Conservation (phyloP, 805 yeast genomes). For the Zygoascus tannicola region DNA sequence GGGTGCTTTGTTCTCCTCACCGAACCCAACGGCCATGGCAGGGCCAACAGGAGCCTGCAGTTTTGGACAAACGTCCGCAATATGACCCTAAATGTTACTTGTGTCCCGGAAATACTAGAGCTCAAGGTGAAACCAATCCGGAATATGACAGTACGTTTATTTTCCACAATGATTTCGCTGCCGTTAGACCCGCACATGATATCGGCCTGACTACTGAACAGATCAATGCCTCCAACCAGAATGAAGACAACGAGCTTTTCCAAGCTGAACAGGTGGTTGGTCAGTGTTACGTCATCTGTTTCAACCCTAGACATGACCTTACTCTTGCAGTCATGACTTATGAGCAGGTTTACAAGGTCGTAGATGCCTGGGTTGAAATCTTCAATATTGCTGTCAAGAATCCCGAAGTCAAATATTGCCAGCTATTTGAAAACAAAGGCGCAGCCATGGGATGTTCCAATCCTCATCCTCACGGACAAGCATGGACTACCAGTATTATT, state of each 20-base stretch:
- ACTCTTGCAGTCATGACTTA: conserved; percentile 54
- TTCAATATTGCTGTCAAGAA: conserved; percentile 36
- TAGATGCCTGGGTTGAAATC: conserved; percentile 51
- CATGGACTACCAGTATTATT: conserved; percentile 58
- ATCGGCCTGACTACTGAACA: conserved; percentile 17
- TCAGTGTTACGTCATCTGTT: conserved; percentile 62
- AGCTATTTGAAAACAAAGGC: conserved; percentile 71
- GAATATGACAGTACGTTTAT: conserved; percentile 47
- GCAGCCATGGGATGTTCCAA: conserved; percentile 76
- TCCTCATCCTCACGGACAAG: conserved; percentile 78
- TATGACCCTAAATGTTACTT: conserved; percentile 61
- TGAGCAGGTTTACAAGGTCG: conserved; percentile 38
- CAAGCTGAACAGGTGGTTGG: conserved; percentile 54
- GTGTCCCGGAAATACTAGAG: conserved; percentile 63
- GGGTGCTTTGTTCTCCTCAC: conserved; percentile 69
- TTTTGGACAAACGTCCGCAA: conserved; percentile 36
- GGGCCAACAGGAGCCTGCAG: conserved; percentile 53
- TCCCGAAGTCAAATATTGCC: conserved; percentile 45
- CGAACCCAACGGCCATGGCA: conserved; percentile 75
- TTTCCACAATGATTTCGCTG: conserved; percentile 63
- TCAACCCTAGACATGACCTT: conserved; percentile 58
- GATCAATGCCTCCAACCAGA: conserved; percentile 5
- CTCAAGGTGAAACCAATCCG: conserved; percentile 53
- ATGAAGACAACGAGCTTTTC: conserved; percentile 36
- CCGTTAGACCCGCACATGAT: conserved; percentile 37